These are phyloP conservation scores for Zizania latifolia DNA, from an alignment of 176 grass and related monocot species.

Conservation along the genomic window DNA sequence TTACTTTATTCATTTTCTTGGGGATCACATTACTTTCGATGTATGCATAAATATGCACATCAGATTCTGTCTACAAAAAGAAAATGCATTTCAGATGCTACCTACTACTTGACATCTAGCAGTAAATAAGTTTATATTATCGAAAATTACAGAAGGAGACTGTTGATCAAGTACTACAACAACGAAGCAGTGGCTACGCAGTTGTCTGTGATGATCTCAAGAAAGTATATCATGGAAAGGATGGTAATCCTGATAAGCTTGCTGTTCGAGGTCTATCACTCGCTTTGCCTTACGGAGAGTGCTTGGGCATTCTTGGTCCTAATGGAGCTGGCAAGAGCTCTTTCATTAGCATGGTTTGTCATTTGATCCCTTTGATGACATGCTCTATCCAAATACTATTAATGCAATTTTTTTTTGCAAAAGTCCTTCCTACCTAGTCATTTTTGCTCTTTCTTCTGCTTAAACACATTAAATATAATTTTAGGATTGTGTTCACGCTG, in stretches of 20 bases:
- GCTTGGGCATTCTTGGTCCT: constrained; percentile 91
- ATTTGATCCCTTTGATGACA: constrained; percentile 9
- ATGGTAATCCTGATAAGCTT: constrained; percentile 85
- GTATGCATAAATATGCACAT: neutral
- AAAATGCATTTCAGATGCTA: constrained; percentile 15
- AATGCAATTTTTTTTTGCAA: too few species aligned
- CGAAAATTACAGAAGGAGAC: constrained; percentile 55
- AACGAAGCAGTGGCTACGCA: constrained; percentile 44
- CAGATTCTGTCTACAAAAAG: neutral
- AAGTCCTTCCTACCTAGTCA: neutral
- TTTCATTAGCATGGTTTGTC: constrained; percentile 93
- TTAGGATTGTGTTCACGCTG: neutral
- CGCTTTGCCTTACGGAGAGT: constrained; percentile 83
- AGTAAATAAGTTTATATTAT: neutral
- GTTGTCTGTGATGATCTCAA: constrained; percentile 75
- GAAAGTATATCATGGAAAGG: constrained; percentile 80
- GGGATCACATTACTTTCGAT: neutral
- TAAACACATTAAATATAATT: neutral
- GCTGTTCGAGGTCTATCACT: constrained; percentile 90
- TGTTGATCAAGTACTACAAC: constrained; percentile 53
- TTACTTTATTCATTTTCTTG: neutral
- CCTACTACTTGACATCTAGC: constrained; percentile 19
- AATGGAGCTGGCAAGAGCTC: constrained; percentile 97
- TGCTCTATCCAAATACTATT: constrained; percentile 1
- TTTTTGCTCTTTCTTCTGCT: neutral